Percentiles rank a stretch among this genome's conserved stretches.
Conservation (phyloP, 768 basidiomycete species). For the Porpolomopsis calyptriformis region DNA sequence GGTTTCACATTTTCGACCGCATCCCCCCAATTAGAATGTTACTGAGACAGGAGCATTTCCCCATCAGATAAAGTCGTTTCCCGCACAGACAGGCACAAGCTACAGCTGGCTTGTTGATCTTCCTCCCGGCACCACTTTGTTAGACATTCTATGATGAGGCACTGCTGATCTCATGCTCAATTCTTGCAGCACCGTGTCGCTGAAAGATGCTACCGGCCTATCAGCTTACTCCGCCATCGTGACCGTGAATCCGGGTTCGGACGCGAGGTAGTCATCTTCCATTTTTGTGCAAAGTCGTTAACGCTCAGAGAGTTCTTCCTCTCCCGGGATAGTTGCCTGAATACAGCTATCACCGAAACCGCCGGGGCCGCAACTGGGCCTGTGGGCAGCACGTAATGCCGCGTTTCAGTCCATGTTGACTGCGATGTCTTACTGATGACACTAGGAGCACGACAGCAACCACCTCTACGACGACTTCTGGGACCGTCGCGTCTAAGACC, state of each 20-base stretch:
- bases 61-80: slow-evolving; percentile 44
- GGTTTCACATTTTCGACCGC: slow-evolving; percentile 11
- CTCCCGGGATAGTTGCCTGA: slow-evolving; percentile 13
- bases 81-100: slow-evolving; percentile 28
- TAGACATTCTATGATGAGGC: slow-evolving; percentile 12
- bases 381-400: neutral
- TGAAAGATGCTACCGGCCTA: slow-evolving; percentile 51
- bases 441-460: slow-evolving; percentile 4
- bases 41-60: slow-evolving; percentile 11
- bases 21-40: slow-evolving; percentile 5
- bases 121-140: slow-evolving; percentile 36
- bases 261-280: slow-evolving; percentile 22
- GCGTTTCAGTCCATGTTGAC: slow-evolving; percentile 1
- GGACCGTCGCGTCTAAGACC: neutral
- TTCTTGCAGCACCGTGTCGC: slow-evolving; percentile 33
- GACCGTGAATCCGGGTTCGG: slow-evolving; percentile 28
- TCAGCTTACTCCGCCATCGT: slow-evolving; percentile 43
- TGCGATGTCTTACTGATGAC: neutral
- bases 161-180: neutral
- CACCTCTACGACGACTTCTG: neutral
- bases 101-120: slow-evolving; percentile 51
- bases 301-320: slow-evolving; percentile 1
- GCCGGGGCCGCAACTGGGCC: neutral
- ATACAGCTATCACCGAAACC: slow-evolving; percentile 8
- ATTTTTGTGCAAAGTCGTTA: neutral